phyloP scores from a whole-genome alignment of 176 grass and related monocot species.

The Otatea glauca region DNA sequence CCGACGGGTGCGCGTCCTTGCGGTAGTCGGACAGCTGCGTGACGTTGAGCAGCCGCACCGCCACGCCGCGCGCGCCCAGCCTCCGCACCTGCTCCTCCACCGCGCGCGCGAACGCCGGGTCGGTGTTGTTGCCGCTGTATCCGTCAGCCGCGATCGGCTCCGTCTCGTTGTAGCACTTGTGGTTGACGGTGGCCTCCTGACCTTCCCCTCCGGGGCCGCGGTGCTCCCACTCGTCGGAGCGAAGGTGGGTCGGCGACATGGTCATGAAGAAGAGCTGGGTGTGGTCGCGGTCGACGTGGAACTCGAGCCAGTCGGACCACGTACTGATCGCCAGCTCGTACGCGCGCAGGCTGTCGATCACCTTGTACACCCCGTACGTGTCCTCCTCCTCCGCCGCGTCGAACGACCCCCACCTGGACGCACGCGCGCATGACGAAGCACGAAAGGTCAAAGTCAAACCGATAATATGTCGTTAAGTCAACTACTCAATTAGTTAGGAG shows the following conservation, averaged over 20 bases:
- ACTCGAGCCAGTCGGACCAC: constrained; percentile 79
- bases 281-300: constrained; percentile 57
- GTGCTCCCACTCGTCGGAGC: constrained; percentile 48
- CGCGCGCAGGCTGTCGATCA: constrained; percentile 57
- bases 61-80: constrained; percentile 52
- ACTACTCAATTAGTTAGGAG: no score
- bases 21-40: constrained; percentile 76
- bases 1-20: constrained; percentile 83
- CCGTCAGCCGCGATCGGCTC: constrained; percentile 56
- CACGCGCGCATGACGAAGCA: neutral
- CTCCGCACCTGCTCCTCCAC: constrained; percentile 53
- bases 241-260: constrained; percentile 77
- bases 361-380: constrained; percentile 50
- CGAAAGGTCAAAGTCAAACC: neutral
- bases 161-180: constrained; percentile 69
- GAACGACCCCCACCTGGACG: constrained; percentile 61
- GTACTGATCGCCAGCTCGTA: constrained; percentile 70
- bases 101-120: constrained; percentile 53
- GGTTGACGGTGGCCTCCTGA: neutral
- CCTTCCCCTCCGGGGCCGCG: constrained; percentile 6
- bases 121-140: constrained; percentile 45
- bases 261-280: constrained; percentile 75
- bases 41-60: constrained; percentile 69
- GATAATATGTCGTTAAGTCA: neutral
- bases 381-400: neutral